phyloP scores from a whole-genome alignment of 129 eudicot species.

The Artemisia annua region DNA sequence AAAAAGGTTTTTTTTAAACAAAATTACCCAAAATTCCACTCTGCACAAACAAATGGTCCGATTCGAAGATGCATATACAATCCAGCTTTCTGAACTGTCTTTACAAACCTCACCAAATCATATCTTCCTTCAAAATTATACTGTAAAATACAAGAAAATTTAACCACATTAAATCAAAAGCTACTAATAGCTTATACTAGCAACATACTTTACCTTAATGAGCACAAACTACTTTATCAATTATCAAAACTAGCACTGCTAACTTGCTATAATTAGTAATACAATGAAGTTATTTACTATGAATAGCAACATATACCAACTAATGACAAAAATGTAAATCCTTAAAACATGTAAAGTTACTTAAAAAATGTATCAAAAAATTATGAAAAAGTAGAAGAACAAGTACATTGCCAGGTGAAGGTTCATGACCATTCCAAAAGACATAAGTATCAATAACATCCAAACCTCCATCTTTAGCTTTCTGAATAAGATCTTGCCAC shows the following conservation, averaged over 20 bases:
- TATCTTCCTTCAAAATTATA: slow-evolving; percentile 84
- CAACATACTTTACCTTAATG: neutral
- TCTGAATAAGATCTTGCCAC: slow-evolving; percentile 91
- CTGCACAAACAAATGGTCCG: slow-evolving; percentile 97
- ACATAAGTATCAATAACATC: slow-evolving; percentile 91
- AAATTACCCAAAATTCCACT: slow-evolving; percentile 99
- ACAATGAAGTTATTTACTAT: no score
- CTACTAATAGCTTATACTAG: no score
- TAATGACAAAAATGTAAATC: no score
- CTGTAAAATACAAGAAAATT: slow-evolving; percentile 39
- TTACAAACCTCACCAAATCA: slow-evolving; percentile 76
- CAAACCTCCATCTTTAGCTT: slow-evolving; percentile 93
- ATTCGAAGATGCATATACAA: slow-evolving; percentile 80
- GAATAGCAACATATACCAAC: no score
- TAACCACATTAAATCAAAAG: neutral
- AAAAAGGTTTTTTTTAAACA: no score
- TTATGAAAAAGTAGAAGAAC: neutral
- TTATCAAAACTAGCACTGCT: no score
- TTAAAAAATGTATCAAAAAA: neutral
- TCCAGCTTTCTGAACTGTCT: slow-evolving; percentile 77
- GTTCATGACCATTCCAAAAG: slow-evolving; percentile 91
- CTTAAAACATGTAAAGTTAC: no score
- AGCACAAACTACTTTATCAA: no score
- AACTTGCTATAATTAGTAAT: no score
- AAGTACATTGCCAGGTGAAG: slow-evolving; percentile 82